Evolutionary conservation across 2,329 filamentous ascomycete species (phyloP), one percentile per base, ranked within the genome.

Genomic region (Bipolaris gigantea): DNA sequence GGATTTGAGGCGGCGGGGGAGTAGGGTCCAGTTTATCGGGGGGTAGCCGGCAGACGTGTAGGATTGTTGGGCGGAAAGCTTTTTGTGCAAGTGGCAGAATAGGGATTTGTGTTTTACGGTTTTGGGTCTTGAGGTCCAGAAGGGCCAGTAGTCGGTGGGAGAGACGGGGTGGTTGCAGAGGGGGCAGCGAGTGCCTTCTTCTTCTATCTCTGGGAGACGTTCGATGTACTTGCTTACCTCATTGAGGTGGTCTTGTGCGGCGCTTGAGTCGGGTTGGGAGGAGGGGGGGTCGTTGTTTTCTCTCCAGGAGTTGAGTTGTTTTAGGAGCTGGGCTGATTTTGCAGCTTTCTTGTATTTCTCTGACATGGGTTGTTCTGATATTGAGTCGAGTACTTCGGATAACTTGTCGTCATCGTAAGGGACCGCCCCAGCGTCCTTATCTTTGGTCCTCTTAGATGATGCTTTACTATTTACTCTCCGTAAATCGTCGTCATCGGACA

Each of bases 81-180:
- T 75, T 62, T 53, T 69, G 55, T 77, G 75, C 2, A 64, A 48
- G 25, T 62, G 63, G 60, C 75, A 77, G 53, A 76, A 77, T 8
- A 63, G 48, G 13, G 64, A 62, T 53, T 90, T 85, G 63, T 82
- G 78, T 30, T 79, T 78, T 33, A 88, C 80, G 0, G 62, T 71
- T 9, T 53, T 56, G 13, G 46, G 27, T 18, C 63, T 65, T 7
- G 52, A 55, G 38, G 57, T 64, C 64, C 65, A 73, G 57, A 71
- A 74, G 1, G 79, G 75, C 47, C 80, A 73, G n/a, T 90, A 77
- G 1, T 84, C 73, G 0, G 75, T 74, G 9, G 76, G 73, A 48
- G 85, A 80, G 5, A 92, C 85, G 2, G 76, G 64, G 39, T 82
- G 76, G 13, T 83, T 80, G 69, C 89, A 93, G 76, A 90, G 83